Evolutionary conservation across 2,329 filamentous ascomycete species (phyloP), one percentile per base, ranked within the genome.

Genomic region (Fusarium nanum): DNA sequence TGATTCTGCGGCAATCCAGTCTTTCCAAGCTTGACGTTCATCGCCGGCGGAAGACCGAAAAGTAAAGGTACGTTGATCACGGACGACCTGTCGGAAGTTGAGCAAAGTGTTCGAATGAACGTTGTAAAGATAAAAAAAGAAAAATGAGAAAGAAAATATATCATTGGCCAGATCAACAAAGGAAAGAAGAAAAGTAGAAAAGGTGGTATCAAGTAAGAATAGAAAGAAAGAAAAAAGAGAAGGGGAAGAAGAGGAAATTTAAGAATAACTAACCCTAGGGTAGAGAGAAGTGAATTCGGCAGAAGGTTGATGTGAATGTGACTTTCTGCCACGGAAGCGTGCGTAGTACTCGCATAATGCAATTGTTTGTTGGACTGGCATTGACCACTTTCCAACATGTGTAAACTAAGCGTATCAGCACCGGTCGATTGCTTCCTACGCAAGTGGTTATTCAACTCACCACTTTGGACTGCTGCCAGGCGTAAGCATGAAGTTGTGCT

Each of bases 311-410:
- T 83, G 82, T 42, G 81, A 80, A 41, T 82, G 81, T 78, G 83
- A 79, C 54, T 78, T 84, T 70, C 82, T 82, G 73, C 86, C 86
- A 64, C 86, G 81, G 76, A 88, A 88, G 60, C 85, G 83, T 53
- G 84, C 78, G 71, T 86, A 87, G 73, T 85, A 82, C 76, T 88
- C 86, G 78, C 85, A 87, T 22, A 88, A 79, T 69, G 87, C 76
- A 71, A 87, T 82, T 22, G 85, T 79, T 76, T 88, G 86, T 83
- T 87, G 86, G 73, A 83, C 79, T 56, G 83, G 79, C 57, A 86
- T 75, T 67, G 81, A 79, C 85, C 85, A 87, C 49, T 82, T 78
- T n/a, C 74, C 64, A 23, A 69, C 58, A 57, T 72, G 68, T 12
- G 81, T 80, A 60, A 81, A 80, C 85, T 87, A 64, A 34, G 68